Conservation (phyloP, 169 alveolate genomes). For the Eimeria acervulina region DNA sequence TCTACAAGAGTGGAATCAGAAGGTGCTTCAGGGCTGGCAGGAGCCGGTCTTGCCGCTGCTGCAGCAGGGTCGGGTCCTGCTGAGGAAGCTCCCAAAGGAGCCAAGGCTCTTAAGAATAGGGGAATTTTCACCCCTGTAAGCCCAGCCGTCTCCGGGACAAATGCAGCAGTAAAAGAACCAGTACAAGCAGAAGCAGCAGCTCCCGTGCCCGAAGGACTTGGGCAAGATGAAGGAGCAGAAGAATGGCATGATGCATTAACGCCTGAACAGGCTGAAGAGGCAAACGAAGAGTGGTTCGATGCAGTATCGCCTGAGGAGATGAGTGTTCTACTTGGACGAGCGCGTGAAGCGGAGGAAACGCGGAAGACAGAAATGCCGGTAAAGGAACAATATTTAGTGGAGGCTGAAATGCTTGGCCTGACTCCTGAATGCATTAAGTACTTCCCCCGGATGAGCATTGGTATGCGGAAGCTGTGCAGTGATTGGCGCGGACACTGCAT, state of each 20-base stretch:
- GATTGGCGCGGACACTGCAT: slow-evolving; percentile 13
- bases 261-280: background rate
- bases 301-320: background rate
- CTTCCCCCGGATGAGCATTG: background rate
- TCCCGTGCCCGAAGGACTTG: background rate
- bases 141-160: background rate
- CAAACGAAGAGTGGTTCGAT: background rate
- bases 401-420: background rate
- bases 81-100: background rate
- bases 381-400: background rate
- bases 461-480: background rate
- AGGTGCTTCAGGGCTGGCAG: background rate
- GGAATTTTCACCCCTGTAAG: background rate
- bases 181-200: background rate
- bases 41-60: background rate
- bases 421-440: background rate
- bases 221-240: background rate
- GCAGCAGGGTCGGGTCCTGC: background rate
- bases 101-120: background rate
- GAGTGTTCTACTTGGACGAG: background rate
- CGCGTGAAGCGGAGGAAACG: background rate
- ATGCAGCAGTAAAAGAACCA: background rate
- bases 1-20: background rate
- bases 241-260: slow-evolving; percentile 7
- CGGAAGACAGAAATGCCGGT: background rate